Conservation (phyloP, 768 basidiomycete species). For the Harrya chromipes region DNA sequence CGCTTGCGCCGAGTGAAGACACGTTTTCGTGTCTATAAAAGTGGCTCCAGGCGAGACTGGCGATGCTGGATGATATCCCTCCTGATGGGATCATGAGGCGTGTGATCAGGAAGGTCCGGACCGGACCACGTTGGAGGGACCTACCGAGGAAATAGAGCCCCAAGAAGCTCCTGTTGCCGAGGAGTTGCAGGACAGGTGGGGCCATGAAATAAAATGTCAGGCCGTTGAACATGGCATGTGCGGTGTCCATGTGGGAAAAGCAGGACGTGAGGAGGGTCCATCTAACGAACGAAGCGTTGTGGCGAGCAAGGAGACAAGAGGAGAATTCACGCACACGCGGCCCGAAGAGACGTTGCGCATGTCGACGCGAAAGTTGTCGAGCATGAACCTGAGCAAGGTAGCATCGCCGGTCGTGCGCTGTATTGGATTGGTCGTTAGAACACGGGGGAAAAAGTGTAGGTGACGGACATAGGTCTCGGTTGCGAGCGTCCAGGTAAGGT, state of each 20-base stretch:
- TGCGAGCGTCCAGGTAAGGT: constrained; percentile 52
- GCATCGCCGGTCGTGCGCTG: constrained; percentile 40
- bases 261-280: constrained; percentile 71
- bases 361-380: constrained; percentile 59
- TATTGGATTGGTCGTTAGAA: neutral
- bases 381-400: constrained; percentile 47
- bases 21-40: constrained; percentile 26
- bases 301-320: neutral
- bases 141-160: constrained; percentile 70
- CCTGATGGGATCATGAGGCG: constrained; percentile 37
- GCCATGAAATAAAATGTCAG: constrained; percentile 79
- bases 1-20: constrained; percentile 68
- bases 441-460: constrained; percentile 14
- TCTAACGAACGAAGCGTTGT: constrained; percentile 35
- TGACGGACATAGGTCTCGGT: constrained; percentile 30
- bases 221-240: constrained; percentile 73
- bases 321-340: constrained; percentile 50
- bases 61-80: constrained; percentile 54
- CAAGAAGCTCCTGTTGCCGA: constrained; percentile 67
- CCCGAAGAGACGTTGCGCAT: constrained; percentile 59
- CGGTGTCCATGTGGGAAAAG: constrained; percentile 65
- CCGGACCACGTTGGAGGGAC: constrained; percentile 15
- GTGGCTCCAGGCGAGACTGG: constrained; percentile 46
- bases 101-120: neutral
- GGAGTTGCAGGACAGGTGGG: constrained; percentile 52